A percentile compares a stretch with the other conserved stretches of the same genome.
These are phyloP conservation scores for Xylaria cubensis DNA, from an alignment of 495 filamentous ascomycete species.

Conservation along the genomic window DNA sequence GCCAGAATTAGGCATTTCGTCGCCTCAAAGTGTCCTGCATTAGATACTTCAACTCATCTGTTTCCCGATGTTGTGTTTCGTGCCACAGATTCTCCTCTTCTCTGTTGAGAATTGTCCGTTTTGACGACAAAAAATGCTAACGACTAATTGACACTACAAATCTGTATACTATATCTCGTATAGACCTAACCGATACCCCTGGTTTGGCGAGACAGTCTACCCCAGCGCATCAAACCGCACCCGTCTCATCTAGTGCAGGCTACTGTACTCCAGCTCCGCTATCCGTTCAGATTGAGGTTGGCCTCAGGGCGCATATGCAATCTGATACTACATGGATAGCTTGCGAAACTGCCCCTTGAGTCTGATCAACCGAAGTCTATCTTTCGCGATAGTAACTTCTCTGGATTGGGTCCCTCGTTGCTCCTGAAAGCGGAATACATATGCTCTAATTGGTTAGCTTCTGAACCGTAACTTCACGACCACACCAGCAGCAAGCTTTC, in stretches of 20 bases:
- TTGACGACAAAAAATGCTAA: neutral
- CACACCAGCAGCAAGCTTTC: constrained; percentile 28
- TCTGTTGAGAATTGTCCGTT: constrained; percentile 15
- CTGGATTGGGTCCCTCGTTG: constrained; percentile 6
- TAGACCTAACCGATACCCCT: constrained; percentile 22
- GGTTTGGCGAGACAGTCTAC: constrained; percentile 53
- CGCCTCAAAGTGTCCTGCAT: constrained; percentile 15
- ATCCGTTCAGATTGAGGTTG: constrained; percentile 42
- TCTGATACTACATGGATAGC: constrained; percentile 48
- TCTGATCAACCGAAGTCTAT: constrained; percentile 36
- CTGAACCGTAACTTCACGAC: constrained; percentile 26
- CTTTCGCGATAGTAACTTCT: neutral
- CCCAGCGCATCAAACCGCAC: constrained; percentile 51
- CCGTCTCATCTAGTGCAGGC: constrained; percentile 48
- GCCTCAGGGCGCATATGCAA: constrained; percentile 30
- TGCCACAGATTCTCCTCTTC: constrained; percentile 12
- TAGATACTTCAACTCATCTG: constrained; percentile 17
- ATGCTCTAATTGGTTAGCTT: constrained; percentile 13
- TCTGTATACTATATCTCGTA: constrained; percentile 3
- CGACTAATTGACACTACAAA: neutral
- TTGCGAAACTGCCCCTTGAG: constrained; percentile 47
- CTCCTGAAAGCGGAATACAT: constrained; percentile 1
- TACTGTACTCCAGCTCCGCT: constrained; percentile 26
- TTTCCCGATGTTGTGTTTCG: constrained; percentile 14
- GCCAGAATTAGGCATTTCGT: constrained; percentile 17